These are phyloP conservation scores for Cladosporium sphaerospermum DNA, from an alignment of 2,329 filamentous ascomycete species.

Conservation along the genomic window DNA sequence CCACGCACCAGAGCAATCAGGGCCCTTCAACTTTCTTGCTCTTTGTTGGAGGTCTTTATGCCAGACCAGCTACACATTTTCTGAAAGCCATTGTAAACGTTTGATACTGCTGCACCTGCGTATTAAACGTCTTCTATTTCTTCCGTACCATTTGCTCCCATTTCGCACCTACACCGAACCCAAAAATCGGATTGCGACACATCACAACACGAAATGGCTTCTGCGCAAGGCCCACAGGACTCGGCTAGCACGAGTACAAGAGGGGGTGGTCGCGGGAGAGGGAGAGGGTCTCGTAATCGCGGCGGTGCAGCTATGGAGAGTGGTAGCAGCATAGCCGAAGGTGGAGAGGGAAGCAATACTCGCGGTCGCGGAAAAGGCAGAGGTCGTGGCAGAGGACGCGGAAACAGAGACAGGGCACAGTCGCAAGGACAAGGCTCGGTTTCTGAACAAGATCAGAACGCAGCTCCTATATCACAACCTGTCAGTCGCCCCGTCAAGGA, in stretches of 20 bases:
- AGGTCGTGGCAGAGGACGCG: slow-evolving; percentile 28
- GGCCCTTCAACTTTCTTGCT: too few species aligned
- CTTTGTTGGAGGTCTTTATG: too few species aligned
- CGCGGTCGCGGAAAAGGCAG: slow-evolving; percentile 21
- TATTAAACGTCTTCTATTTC: too few species aligned
- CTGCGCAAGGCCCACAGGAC: background rate
- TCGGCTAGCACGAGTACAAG: background rate
- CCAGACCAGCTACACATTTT: too few species aligned
- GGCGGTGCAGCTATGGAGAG: slow-evolving; percentile 4
- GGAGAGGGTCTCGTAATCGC: slow-evolving; percentile 16
- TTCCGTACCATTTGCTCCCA: too few species aligned
- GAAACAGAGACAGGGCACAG: slow-evolving; percentile 30
- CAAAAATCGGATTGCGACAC: too few species aligned
- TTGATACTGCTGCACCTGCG: too few species aligned
- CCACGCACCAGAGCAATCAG: too few species aligned
- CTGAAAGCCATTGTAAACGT: too few species aligned
- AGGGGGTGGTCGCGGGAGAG: slow-evolving; percentile 18
- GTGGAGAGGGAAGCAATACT: slow-evolving; percentile 12
- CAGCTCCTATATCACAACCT: slow-evolving; percentile 33
- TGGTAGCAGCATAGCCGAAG: slow-evolving; percentile 11
- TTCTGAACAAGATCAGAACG: slow-evolving; percentile 19
- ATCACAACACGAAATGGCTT: background rate
- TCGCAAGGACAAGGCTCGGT: slow-evolving; percentile 18
- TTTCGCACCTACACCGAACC: too few species aligned
- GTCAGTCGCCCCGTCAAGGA: slow-evolving; percentile 44